Evolutionary conservation across 768 basidiomycete species (phyloP).

Genomic region (Trametopsis cervina): DNA sequence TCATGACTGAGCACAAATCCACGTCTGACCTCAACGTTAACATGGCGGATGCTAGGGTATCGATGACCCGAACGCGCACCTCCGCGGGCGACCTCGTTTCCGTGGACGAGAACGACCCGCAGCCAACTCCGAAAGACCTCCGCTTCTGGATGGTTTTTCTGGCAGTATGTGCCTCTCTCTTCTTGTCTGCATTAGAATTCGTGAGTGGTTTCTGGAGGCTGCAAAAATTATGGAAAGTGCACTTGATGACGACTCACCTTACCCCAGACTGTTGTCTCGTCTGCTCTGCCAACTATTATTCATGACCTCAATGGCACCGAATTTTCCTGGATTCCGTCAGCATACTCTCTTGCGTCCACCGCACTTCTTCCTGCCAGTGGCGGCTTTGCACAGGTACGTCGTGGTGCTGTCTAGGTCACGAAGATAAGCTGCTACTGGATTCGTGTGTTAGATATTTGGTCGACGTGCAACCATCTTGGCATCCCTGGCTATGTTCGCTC

Average conservation of each 20-base stretch:
- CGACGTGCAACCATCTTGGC: conserved; percentile 2
- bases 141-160: conserved; percentile 17
- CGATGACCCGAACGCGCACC: no score
- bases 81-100: no score
- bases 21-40: no score
- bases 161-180: conserved; percentile 14
- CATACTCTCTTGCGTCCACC: conserved; percentile 29
- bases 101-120: no score
- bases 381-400: conserved; percentile 17
- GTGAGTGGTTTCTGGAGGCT: conserved; percentile 1
- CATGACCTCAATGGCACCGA: conserved; percentile 10
- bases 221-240: neutral
- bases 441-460: conserved; percentile 4
- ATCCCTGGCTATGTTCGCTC: conserved; percentile 1
- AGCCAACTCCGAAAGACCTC: conserved; percentile 9
- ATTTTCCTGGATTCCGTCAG: conserved; percentile 21
- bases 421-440: neutral
- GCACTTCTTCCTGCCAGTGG: conserved; percentile 28
- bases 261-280: conserved; percentile 16
- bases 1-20: no score
- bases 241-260: no score
- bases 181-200: conserved; percentile 19
- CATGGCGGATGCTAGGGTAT: no score
- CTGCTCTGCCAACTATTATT: conserved; percentile 15
- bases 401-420: neutral